These are phyloP conservation scores for Colletotrichum echinochloae DNA, from an alignment of 2,329 filamentous ascomycete species.

Conservation along the genomic window DNA sequence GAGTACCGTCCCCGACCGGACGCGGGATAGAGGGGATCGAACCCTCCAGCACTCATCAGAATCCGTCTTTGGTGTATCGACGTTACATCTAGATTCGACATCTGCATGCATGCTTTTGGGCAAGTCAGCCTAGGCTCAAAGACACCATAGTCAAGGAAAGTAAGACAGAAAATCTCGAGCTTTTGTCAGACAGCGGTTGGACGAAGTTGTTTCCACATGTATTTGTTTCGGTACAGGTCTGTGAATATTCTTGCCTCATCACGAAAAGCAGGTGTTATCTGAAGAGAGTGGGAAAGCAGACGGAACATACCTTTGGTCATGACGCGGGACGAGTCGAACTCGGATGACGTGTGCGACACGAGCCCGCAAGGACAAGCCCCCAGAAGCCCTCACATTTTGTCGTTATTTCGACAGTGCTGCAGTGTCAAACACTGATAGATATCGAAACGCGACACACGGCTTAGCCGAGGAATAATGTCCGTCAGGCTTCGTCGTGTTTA, in stretches of 20 bases:
- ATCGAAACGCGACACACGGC: not conserved
- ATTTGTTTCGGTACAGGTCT: constrained; percentile 83
- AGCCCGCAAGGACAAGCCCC: not conserved
- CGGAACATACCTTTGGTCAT: constrained; percentile 54
- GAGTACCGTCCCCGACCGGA: constrained; percentile 13
- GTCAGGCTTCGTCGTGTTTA: constrained; percentile 50
- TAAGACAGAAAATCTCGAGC: constrained; percentile 32
- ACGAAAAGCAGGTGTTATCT: constrained; percentile 61
- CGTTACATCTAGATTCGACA: not conserved
- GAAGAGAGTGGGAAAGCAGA: constrained; percentile 29
- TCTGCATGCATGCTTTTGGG: not conserved
- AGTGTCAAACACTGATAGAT: not conserved
- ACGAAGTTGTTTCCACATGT: constrained; percentile 78
- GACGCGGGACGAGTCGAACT: not conserved
- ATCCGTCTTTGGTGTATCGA: not conserved
- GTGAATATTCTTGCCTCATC: constrained; percentile 80
- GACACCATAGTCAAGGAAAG: constrained; percentile 1
- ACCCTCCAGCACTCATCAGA: constrained; percentile 22
- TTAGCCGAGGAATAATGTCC: not conserved
- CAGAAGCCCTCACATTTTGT: not conserved
- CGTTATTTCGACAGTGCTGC: not conserved
- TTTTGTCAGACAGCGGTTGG: constrained; percentile 84
- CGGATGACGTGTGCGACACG: not conserved
- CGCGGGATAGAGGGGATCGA: constrained; percentile 14
- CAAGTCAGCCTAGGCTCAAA: constrained; percentile 20